Evolutionary conservation across 352 stramenopile species (phyloP), one percentile per base, ranked within the genome.

Genomic region (Blastocystis sp.): DNA sequence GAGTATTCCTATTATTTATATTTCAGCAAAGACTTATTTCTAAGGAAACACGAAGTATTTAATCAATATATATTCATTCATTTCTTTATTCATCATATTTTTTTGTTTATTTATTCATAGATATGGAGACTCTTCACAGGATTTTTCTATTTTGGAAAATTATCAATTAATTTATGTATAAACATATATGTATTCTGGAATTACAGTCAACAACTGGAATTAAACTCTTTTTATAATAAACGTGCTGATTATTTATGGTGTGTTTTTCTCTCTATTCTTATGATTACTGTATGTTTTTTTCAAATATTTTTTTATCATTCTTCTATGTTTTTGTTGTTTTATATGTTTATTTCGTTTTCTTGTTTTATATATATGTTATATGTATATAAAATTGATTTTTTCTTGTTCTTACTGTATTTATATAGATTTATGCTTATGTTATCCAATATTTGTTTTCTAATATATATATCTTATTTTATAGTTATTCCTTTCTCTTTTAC

Each of bases 121-220:
- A 54, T 39, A 42, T 62, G 52, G 52, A n/a, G 52, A 19, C 52
- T 62, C n/a, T 49, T 62, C 36, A 62, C 52, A 13, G 48, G 39
- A 9, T 62, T 52, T 28, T 62, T 62, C 36, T 62, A 62, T 27
- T 54, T 62, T 7, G 52, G 52, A 16, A 39, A 39, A 9, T 34
- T 62, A 10, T 52, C 33, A 28, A 54, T 48, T 42, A 62, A 62
- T n/a, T 62, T 62, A 25, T 13, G 37, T 31, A 33, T 62, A 13
- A 62, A 16, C 16, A 19, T 62, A 3, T 46, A 48, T 23, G 52
- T 62, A 42, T 54, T 30, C 31, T 24, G 9, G 4, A 41, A 54
- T 3, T 62, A 62, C 19, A 62, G 52, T 35, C 28, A 35, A 10
- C 36, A 42, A 10, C 40, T 62, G 25, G 52, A 62, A 35, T 54